phyloP scores from a whole-genome alignment of 2,329 filamentous ascomycete genomes.

The Rhynchosporium graminicola region DNA sequence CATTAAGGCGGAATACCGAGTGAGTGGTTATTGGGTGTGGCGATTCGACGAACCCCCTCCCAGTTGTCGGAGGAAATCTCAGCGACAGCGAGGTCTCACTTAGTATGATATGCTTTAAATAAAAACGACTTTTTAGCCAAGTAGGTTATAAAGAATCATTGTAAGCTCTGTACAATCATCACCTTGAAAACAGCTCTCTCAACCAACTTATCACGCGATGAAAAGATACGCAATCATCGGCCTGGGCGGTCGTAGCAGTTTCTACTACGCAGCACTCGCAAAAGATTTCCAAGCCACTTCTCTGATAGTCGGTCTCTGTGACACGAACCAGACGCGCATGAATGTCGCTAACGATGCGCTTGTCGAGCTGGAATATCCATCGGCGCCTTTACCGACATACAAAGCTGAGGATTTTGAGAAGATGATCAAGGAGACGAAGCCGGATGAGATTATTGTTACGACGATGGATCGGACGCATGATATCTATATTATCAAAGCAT shows the following conservation, averaged over 20 bases:
- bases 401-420: slow-evolving; percentile 55
- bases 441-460: slow-evolving; percentile 63
- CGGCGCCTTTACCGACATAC: slow-evolving; percentile 54
- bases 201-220: not conserved
- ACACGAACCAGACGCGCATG: slow-evolving; percentile 62
- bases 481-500: slow-evolving; percentile 58
- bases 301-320: slow-evolving; percentile 56
- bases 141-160: not conserved
- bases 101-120: not conserved
- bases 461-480: slow-evolving; percentile 64
- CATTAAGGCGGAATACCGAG: slow-evolving; percentile 17
- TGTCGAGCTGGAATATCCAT: slow-evolving; percentile 44
- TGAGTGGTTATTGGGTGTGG: slow-evolving; percentile 19
- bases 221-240: slow-evolving; percentile 56
- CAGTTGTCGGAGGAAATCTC: not conserved
- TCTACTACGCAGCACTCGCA: slow-evolving; percentile 61
- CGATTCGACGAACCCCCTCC: not conserved
- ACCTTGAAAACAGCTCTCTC: not conserved
- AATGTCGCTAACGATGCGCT: slow-evolving; percentile 55
- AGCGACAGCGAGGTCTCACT: not conserved
- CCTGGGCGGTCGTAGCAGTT: slow-evolving; percentile 58
- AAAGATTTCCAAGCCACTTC: slow-evolving; percentile 53
- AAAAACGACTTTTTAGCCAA: not conserved
- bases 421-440: slow-evolving; percentile 58
- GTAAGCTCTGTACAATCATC: too few species aligned